Percentiles rank a stretch among this genome's conserved stretches.
These are phyloP conservation scores for Populus nigra DNA, from an alignment of 345 rosid species.

Conservation along the genomic window DNA sequence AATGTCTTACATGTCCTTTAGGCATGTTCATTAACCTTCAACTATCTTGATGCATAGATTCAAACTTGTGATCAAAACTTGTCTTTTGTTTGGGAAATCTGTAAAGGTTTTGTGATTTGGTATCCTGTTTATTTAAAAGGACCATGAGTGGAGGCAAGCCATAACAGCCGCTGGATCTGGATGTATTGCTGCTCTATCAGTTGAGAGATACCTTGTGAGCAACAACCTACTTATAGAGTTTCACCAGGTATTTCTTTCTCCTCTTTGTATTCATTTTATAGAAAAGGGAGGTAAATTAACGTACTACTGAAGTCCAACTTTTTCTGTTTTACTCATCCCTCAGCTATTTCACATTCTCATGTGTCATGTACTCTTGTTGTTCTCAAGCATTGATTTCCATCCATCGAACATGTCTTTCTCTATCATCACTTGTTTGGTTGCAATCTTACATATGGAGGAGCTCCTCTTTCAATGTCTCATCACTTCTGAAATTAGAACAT, in stretches of 20 bases:
- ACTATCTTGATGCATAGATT: background rate
- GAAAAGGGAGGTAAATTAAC: too few relatives aligned
- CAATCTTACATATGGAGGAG: background rate
- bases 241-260: constrained; percentile 63
- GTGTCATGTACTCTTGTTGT: background rate
- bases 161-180: constrained; percentile 97
- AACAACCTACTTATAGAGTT: constrained; percentile 86
- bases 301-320: constrained; percentile 1
- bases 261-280: too few relatives aligned
- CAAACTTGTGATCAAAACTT: background rate
- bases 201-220: constrained; percentile 85
- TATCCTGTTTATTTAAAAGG: constrained; percentile 39
- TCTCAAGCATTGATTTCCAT: background rate
- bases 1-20: background rate
- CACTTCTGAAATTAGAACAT: background rate
- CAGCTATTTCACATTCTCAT: background rate
- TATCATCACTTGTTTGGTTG: background rate
- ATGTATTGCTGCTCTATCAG: constrained; percentile 94
- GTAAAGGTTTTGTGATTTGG: background rate
- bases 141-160: constrained; percentile 98
- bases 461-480: background rate
- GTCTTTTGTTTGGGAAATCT: background rate
- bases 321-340: background rate
- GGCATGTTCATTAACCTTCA: background rate
- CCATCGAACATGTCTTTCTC: background rate